Evolutionary conservation across 2,329 filamentous ascomycete species (phyloP), one percentile per base, ranked within the genome.

Genomic region (Aspergillus arachidicola): DNA sequence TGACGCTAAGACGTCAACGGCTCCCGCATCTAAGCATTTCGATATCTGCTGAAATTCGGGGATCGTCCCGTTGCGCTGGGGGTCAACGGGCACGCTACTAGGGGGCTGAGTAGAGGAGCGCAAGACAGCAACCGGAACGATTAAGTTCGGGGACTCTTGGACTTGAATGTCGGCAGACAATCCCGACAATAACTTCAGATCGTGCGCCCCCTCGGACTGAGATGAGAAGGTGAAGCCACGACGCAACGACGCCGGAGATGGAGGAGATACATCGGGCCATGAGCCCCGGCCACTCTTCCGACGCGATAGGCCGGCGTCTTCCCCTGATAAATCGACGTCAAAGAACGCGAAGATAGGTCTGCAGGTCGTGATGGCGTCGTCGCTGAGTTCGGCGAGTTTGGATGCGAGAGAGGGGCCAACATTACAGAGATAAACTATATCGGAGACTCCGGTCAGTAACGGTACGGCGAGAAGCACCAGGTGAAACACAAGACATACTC

Each of bases 1-100:
- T 71, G 90, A 93, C 30, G 89, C 87, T 66, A 97, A 84, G 56
- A 97, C 92, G 77, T 98, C 94, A 34, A 91, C 85, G 12, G 94
- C 94, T 41, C 95, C 95, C 4, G 91, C 87, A 72, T 97, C 93
- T 28, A 98, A 80, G 73, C 93, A 97, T 71, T 85, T 87, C 69
- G 89, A 86, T 64, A 94, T 83, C 58, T 84, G 79, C 50, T 82
- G 79, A 14, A 83, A 81, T 63, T 87, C 82, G 10, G 80, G 63
- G 76, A 23, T 80, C 73, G 58, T 75, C 75, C 54, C 51, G 55
- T 59, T 65, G 68, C 61, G 66, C 66, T 61, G 65, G 58, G 63
- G 67, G 64, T 63, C 64, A 60, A 58, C 61, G 60, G 57, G 58
- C 59, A 41, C 59, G 34, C 66, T 67, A 60, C 66, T 66, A 3